phyloP scores from a whole-genome alignment of 768 basidiomycete species.

The Mycena maculata region DNA sequence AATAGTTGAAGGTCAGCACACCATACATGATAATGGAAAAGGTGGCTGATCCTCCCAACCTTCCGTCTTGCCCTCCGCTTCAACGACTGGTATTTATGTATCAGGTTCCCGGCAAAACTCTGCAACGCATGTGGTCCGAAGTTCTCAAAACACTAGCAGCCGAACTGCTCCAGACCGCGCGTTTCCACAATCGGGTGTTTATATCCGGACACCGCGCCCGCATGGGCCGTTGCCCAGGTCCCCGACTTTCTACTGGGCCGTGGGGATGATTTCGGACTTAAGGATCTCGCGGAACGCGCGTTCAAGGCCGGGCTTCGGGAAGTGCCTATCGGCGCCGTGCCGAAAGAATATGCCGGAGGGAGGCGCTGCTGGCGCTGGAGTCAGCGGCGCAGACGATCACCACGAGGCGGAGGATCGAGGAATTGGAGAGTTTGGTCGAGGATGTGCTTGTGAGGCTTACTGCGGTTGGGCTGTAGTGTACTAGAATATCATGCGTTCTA shows the following conservation, averaged over 20 bases:
- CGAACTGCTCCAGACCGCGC: neutral
- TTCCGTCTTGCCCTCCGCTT: no score
- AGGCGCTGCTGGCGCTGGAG: neutral
- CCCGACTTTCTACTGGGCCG: constrained; percentile 1
- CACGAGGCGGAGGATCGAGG: neutral
- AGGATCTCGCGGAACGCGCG: neutral
- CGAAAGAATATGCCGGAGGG: neutral
- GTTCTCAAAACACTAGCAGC: neutral
- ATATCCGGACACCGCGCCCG: constrained; percentile 8
- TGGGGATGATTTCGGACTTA: neutral
- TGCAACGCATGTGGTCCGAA: neutral
- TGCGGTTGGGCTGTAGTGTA: neutral
- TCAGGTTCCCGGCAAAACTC: constrained; percentile 6
- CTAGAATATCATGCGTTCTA: no score
- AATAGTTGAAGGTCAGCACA: constrained; percentile 1
- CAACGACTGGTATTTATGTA: no score
- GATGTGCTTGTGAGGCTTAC: neutral
- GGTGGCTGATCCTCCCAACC: neutral
- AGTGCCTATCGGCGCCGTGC: neutral
- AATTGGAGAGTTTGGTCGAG: neutral
- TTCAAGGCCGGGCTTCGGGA: constrained; percentile 6
- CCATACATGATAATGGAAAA: constrained; percentile 11
- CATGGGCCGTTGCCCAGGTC: constrained; percentile 6
- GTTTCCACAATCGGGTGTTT: neutral
- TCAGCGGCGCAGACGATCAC: neutral